phyloP scores from a whole-genome alignment of 805 yeast genomes.

The Pichia rugopelliculosa region DNA sequence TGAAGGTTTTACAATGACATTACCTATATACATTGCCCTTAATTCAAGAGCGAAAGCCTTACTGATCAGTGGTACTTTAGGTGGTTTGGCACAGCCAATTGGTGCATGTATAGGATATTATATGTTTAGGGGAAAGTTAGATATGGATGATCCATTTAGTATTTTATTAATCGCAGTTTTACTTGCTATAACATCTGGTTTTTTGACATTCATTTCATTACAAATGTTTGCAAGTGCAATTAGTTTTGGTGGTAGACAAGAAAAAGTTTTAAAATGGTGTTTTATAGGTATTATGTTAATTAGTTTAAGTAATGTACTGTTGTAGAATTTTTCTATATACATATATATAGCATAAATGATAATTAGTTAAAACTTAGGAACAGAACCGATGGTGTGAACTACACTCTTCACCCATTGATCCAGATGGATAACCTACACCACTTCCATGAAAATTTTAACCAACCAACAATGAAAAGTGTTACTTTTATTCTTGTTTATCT shows the following conservation, averaged over 20 bases:
- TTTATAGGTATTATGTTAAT: constrained; percentile 53
- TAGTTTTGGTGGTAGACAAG: constrained; percentile 67
- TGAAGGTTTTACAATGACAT: constrained; percentile 91
- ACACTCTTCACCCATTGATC: no score
- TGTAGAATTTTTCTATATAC: neutral
- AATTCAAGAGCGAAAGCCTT: constrained; percentile 56
- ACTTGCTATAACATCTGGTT: constrained; percentile 75
- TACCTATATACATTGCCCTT: constrained; percentile 79
- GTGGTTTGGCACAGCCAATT: constrained; percentile 80
- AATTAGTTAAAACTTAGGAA: neutral
- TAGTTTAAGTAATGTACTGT: constrained; percentile 36
- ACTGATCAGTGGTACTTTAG: constrained; percentile 56
- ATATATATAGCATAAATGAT: no score
- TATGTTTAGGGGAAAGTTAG: constrained; percentile 34
- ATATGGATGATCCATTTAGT: constrained; percentile 30
- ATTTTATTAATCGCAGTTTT: constrained; percentile 51
- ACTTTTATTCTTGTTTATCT: no score
- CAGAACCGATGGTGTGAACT: no score
- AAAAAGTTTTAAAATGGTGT: constrained; percentile 51
- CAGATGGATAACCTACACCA: no score
- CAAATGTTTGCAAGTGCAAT: constrained; percentile 84
- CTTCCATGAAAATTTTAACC: no score
- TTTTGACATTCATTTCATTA: constrained; percentile 69
- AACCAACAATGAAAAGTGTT: no score
- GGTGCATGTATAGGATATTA: constrained; percentile 73